A percentile compares a stretch with the other conserved stretches of the same genome.
phyloP scores from a whole-genome alignment of 768 basidiomycete species.

The Pisolithus tinctorius region DNA sequence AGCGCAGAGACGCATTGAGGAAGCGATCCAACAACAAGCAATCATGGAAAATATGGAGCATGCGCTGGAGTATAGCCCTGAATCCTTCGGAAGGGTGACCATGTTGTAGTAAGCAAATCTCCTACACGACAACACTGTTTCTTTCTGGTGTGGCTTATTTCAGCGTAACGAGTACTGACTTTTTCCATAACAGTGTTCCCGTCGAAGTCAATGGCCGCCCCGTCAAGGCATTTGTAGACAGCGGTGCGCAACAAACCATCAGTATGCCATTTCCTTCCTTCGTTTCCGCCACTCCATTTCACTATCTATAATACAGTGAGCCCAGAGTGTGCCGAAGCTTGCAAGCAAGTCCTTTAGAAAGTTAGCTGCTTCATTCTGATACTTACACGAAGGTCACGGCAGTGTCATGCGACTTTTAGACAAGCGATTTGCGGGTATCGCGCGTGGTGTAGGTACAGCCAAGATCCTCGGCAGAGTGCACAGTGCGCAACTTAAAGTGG shows the following conservation, averaged over 20 bases:
- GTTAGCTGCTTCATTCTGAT: neutral
- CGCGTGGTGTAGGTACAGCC: slow-evolving; percentile 90
- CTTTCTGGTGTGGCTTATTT: neutral
- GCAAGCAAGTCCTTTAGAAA: slow-evolving; percentile 52
- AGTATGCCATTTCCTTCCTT: slow-evolving; percentile 46
- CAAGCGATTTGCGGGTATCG: slow-evolving; percentile 80
- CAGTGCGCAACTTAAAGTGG: slow-evolving; percentile 85
- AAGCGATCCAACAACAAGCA: slow-evolving; percentile 83
- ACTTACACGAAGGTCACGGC: slow-evolving; percentile 2
- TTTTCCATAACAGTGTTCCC: slow-evolving; percentile 50
- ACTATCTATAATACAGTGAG: slow-evolving; percentile 52
- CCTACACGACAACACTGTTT: neutral
- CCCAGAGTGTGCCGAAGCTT: slow-evolving; percentile 85
- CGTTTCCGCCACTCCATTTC: neutral
- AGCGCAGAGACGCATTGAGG: slow-evolving; percentile 90
- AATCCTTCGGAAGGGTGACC: slow-evolving; percentile 87
- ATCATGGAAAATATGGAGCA: slow-evolving; percentile 91
- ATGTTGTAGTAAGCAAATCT: slow-evolving; percentile 84
- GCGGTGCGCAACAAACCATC: slow-evolving; percentile 94
- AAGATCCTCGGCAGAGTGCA: slow-evolving; percentile 92
- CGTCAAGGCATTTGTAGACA: slow-evolving; percentile 96
- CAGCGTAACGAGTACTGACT: neutral
- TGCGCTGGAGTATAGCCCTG: slow-evolving; percentile 89
- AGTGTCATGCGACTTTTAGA: slow-evolving; percentile 94
- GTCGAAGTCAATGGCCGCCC: slow-evolving; percentile 89